Conservation (phyloP, 352 stramenopile genomes). For the Albugo candida region DNA sequence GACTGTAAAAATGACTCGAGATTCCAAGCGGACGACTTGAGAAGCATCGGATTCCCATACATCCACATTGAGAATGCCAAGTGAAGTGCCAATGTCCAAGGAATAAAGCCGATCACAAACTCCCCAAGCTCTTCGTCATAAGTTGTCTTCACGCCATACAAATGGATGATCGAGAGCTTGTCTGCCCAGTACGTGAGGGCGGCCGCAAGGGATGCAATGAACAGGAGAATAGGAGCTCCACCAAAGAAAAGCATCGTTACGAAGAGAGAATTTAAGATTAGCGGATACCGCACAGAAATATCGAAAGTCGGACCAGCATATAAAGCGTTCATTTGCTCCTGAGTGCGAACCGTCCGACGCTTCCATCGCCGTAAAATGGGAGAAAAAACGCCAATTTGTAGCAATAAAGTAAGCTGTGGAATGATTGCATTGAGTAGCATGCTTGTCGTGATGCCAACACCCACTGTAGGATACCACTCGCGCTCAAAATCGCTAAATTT, state of each 20-base stretch:
- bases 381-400: constrained; percentile 36
- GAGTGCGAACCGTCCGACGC: constrained; percentile 28
- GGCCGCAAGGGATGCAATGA: constrained; percentile 42
- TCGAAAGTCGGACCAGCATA: constrained; percentile 57
- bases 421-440: constrained; percentile 72
- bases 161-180: constrained; percentile 52
- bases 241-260: constrained; percentile 70
- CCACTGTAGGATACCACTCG: constrained; percentile 74
- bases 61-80: constrained; percentile 65
- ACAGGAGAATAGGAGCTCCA: constrained; percentile 56
- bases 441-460: constrained; percentile 68
- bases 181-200: constrained; percentile 57
- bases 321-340: constrained; percentile 55
- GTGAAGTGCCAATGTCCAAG: constrained; percentile 50
- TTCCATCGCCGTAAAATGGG: constrained; percentile 24
- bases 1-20: constrained; percentile 19
- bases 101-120: constrained; percentile 26
- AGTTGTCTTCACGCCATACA: constrained; percentile 60
- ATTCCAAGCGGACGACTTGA: constrained; percentile 32
- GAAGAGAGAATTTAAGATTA: constrained; percentile 71
- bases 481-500: constrained; percentile 70
- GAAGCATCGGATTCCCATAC: constrained; percentile 54
- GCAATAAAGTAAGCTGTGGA: constrained; percentile 32
- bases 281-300: constrained; percentile 57
- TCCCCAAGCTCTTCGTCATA: constrained; percentile 65